phyloP scores from a whole-genome alignment of 257 asterid genomes.

The Salvia rosmarinus region DNA sequence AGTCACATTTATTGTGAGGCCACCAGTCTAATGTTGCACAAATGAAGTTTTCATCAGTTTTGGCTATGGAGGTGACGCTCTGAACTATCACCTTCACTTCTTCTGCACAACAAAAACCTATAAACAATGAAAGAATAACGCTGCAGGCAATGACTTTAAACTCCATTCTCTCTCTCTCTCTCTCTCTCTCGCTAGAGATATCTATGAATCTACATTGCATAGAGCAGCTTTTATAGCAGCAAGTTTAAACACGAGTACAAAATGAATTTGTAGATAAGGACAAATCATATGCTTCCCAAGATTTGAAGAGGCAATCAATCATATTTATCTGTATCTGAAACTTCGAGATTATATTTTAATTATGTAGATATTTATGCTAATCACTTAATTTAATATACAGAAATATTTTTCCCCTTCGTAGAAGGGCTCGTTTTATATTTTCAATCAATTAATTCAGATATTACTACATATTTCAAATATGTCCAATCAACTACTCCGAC shows the following conservation, averaged over 20 bases:
- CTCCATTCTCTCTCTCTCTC: conserved; percentile 37
- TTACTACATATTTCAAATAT: neutral
- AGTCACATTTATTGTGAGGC: conserved; percentile 70
- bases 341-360: neutral
- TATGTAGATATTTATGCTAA: neutral
- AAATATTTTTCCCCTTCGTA: neutral
- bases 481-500: neutral
- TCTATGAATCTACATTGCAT: too few relatives aligned
- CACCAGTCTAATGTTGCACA: conserved; percentile 89
- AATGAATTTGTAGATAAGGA: conserved; percentile 27
- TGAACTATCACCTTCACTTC: conserved; percentile 53
- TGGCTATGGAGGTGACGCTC: conserved; percentile 51
- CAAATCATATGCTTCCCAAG: conserved; percentile 20
- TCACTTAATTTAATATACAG: neutral
- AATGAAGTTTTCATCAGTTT: conserved; percentile 64
- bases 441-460: neutral
- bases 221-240: neutral
- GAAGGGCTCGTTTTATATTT: neutral
- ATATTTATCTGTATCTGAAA: neutral
- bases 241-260: neutral
- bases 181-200: neutral
- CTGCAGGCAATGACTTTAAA: conserved; percentile 33
- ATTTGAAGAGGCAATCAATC: neutral
- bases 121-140: conserved; percentile 25
- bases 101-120: conserved; percentile 37